Evolutionary conservation across 257 asterid species (phyloP), one percentile per base, ranked within the genome.

Genomic region (Pogostemon cablin): DNA sequence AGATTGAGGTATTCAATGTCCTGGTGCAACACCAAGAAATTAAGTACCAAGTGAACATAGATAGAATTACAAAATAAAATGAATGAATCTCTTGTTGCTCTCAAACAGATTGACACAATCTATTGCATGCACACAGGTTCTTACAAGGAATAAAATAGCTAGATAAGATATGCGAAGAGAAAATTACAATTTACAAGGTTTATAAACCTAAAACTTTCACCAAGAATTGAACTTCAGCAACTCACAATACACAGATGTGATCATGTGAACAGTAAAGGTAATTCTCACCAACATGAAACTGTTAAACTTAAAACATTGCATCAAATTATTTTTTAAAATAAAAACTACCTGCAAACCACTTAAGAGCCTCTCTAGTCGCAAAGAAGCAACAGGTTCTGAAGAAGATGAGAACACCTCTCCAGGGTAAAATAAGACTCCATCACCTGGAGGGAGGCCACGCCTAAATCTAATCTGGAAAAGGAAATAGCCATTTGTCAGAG

Each of bases 371-470:
- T 95, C 99, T 7, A 91, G 81, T 69, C 99, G 91, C 64, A 95
- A 74, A 1, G 98, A 95, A 77, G 99, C 97, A 77, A 89, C 96
- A 4, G 99, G 99, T 76, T 87, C 90, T 41, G 68, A 70, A 0
- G 99, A 95, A 66, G 96, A 84, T 20, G 98, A 95, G 86, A 95
- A 95, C 65, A 95, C 99, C 76, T 91, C 92, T 32, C 99, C 99
- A 10, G 99, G 99, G 79, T 95, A 95, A 76, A 84, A 95, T 77
- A 95, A 74, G 65, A 95, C 99, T 59, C 99, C 98, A 42, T 95
- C 99, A 49, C 99, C 99, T 0, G 99, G 99, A 69, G 99, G 99
- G 73, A 95, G 99, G 65, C 99, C 99, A 47, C 92, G 98, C 87
- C 98, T 84, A 67, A 95, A 95, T 78, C 75, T 83, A 72, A 95